A percentile compares a stretch with the other conserved stretches of the same genome.
Conservation (phyloP, 2,329 filamentous ascomycete species). For the Ophiostoma piceae region DNA sequence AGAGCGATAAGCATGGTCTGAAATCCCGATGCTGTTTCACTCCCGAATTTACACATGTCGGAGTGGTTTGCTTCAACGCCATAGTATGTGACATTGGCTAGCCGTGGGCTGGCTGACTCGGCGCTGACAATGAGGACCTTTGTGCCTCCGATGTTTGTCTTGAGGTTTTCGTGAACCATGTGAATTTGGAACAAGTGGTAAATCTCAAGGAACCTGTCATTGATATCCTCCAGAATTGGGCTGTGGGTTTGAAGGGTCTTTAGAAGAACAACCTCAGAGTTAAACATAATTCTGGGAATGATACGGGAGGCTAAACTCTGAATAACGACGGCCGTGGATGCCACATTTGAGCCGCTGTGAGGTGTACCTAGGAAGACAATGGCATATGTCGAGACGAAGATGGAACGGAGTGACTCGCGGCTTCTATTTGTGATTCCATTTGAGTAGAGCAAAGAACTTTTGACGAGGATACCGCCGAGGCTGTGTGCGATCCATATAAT, state of each 20-base stretch:
- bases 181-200: conserved; percentile 66
- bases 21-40: conserved; percentile 61
- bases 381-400: conserved; percentile 70
- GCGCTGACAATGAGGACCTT: conserved; percentile 63
- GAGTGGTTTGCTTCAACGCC: conserved; percentile 70
- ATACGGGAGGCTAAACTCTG: conserved; percentile 63
- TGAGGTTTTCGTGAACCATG: conserved; percentile 71
- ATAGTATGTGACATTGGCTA: conserved; percentile 65
- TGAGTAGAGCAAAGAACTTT: conserved; percentile 63
- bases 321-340: conserved; percentile 61
- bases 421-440: conserved; percentile 55
- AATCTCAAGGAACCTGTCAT: conserved; percentile 65
- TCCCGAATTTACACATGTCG: conserved; percentile 67
- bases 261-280: conserved; percentile 62
- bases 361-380: conserved; percentile 74
- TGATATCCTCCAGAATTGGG: conserved; percentile 69
- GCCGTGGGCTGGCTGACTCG: conserved; percentile 61
- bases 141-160: conserved; percentile 62
- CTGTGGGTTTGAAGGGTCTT: conserved; percentile 68
- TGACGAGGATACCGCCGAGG: conserved; percentile 66
- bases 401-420: conserved; percentile 60
- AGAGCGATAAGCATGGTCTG: conserved; percentile 46
- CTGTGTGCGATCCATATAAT: conserved; percentile 75
- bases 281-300: conserved; percentile 60
- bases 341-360: conserved; percentile 63